A percentile compares a stretch with the other conserved stretches of the same genome.
phyloP scores from a whole-genome alignment of 2,329 filamentous ascomycete species.

The Diaporthe sp. region DNA sequence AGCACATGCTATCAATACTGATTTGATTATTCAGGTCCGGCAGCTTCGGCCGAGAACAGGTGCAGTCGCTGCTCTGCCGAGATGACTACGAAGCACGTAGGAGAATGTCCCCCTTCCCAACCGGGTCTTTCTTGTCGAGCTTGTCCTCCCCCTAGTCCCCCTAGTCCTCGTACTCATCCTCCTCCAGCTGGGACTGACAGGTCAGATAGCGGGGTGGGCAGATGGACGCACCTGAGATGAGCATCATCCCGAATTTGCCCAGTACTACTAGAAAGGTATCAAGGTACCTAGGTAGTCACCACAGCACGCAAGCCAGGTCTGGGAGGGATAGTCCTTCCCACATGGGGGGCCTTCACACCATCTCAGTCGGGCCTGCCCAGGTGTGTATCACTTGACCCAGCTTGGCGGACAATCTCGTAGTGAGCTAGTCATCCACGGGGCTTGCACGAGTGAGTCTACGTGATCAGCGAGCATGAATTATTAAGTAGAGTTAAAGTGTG shows the following conservation, averaged over 20 bases:
- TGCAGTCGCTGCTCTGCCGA: background rate
- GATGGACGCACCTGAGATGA: constrained; percentile 25
- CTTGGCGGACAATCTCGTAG: constrained; percentile 7
- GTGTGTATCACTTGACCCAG: constrained; percentile 33
- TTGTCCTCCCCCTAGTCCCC: background rate
- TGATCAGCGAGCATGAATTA: constrained; percentile 9
- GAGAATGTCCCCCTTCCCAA: background rate
- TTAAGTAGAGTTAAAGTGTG: background rate
- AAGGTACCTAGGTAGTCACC: background rate
- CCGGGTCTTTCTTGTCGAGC: background rate
- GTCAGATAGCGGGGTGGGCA: background rate
- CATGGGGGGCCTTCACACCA: constrained; percentile 20
- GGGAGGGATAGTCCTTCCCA: constrained; percentile 6
- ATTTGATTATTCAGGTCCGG: constrained; percentile 1
- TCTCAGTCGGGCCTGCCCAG: constrained; percentile 15
- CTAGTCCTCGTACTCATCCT: background rate
- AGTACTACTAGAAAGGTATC: background rate
- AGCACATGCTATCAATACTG: background rate
- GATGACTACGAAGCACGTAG: background rate
- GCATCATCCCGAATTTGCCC: background rate
- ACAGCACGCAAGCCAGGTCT: background rate
- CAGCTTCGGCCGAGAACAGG: constrained; percentile 21
- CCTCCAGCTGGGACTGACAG: background rate
- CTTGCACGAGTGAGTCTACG: constrained; percentile 9
- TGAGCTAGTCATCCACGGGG: constrained; percentile 13